Evolutionary conservation across 768 basidiomycete genomes (phyloP).

Genomic region (Cystofilobasidium macerans): DNA sequence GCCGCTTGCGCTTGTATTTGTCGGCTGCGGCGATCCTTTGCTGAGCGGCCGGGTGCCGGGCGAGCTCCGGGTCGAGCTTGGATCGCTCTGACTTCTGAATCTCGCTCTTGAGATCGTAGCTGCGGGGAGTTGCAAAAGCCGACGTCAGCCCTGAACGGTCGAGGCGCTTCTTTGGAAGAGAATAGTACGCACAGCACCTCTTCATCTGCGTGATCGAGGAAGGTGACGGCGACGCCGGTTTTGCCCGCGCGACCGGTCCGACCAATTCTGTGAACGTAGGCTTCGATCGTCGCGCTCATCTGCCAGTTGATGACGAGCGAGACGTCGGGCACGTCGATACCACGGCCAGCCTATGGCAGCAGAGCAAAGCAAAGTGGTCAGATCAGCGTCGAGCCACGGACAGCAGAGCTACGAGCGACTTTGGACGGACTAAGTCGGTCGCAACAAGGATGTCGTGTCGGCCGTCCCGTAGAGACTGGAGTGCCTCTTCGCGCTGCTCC

Average conservation of each 20-base stretch:
- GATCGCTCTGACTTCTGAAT: conserved; percentile 88
- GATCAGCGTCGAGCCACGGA: neutral
- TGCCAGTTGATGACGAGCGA: conserved; percentile 93
- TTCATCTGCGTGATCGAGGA: conserved; percentile 89
- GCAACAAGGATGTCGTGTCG: conserved; percentile 84
- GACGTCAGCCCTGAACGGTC: too few relatives aligned
- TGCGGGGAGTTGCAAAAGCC: conserved; percentile 33
- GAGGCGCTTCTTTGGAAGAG: conserved; percentile 15
- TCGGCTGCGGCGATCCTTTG: conserved; percentile 17
- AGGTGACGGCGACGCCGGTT: conserved; percentile 83
- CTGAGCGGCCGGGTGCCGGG: conserved; percentile 82
- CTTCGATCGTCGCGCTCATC: conserved; percentile 93
- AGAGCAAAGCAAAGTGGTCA: neutral
- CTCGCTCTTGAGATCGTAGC: conserved; percentile 96
- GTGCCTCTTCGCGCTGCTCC: conserved; percentile 85
- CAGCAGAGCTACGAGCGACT: neutral
- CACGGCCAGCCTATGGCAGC: conserved; percentile 62
- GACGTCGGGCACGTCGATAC: conserved; percentile 97
- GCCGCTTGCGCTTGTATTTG: conserved; percentile 26
- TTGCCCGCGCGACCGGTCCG: conserved; percentile 98
- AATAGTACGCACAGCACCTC: conserved; percentile 63
- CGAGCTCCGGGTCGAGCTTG: conserved; percentile 75
- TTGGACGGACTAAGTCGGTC: conserved; percentile 59
- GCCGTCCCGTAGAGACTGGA: conserved; percentile 75
- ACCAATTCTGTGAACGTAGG: conserved; percentile 95